phyloP scores from a whole-genome alignment of 352 stramenopile species.

The Hyaloperonospora arabidopsidis region DNA sequence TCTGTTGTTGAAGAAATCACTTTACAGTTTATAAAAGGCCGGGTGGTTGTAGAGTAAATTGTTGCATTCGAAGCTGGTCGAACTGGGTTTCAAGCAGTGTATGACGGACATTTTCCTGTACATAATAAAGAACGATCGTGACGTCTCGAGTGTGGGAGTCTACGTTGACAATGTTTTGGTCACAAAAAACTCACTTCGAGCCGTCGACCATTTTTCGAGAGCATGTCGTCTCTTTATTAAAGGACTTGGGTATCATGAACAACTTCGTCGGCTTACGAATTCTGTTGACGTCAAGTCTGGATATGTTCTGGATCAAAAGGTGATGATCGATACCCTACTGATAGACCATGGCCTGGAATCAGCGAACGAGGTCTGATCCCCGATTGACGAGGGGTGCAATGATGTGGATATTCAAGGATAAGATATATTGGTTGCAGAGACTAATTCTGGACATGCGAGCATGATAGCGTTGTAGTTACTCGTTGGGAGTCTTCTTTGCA shows the following conservation, averaged over 20 bases:
- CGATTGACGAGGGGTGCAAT: neutral
- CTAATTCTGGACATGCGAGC: neutral
- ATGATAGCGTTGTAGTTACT: too few species aligned
- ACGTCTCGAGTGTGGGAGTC: neutral
- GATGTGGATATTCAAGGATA: neutral
- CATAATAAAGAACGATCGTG: neutral
- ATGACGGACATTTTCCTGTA: neutral
- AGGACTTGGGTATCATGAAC: neutral
- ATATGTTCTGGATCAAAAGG: neutral
- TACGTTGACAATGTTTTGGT: neutral
- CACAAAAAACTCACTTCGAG: neutral
- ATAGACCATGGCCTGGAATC: neutral
- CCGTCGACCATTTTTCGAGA: neutral
- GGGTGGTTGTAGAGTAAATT: neutral
- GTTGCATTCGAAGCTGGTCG: neutral
- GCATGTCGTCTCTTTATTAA: neutral
- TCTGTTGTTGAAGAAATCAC: too few species aligned
- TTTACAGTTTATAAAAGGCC: neutral
- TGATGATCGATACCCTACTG: neutral
- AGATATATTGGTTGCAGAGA: neutral
- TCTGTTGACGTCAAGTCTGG: neutral
- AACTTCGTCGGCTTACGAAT: neutral
- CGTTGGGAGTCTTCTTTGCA: too few species aligned
- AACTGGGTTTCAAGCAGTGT: neutral
- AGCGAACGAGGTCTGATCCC: neutral